Evolutionary conservation across 2,329 filamentous ascomycete species (phyloP).

Genomic region (Orbilia javanica): DNA sequence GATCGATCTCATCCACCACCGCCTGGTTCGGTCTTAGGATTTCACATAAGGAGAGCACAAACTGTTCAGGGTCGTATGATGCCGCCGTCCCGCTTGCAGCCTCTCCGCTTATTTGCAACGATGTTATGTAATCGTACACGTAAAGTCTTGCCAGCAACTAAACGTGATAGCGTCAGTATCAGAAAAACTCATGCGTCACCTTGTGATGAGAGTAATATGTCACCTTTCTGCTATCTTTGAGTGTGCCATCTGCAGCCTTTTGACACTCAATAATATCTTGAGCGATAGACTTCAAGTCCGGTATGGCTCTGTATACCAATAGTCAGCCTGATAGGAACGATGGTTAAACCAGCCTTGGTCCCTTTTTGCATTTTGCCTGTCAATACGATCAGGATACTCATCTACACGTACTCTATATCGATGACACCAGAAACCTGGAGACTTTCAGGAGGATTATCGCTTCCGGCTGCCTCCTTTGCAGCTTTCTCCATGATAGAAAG

Average conservation of each 20-base stretch:
- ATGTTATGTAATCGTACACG: conserved; percentile 34
- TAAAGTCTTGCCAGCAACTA: conserved; percentile 47
- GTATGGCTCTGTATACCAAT: conserved; percentile 8
- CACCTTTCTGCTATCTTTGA: conserved; percentile 43
- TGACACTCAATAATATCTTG: conserved; percentile 36
- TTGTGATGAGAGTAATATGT: background rate
- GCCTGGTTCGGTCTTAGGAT: conserved; percentile 15
- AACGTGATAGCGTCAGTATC: background rate
- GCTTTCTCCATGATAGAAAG: conserved; percentile 27
- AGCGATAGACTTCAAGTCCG: conserved; percentile 23
- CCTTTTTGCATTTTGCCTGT: background rate
- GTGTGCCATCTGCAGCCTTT: conserved; percentile 39
- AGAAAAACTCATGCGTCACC: background rate
- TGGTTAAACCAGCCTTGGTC: no score
- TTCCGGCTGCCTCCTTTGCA: conserved; percentile 25
- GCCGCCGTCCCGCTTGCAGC: background rate
- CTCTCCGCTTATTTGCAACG: conserved; percentile 1
- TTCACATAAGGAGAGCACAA: conserved; percentile 34
- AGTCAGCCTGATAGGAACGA: no score
- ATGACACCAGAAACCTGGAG: conserved; percentile 37
- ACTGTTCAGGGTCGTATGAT: background rate
- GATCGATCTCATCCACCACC: conserved; percentile 30
- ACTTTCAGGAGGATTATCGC: background rate
- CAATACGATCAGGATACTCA: background rate
- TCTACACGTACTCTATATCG: conserved; percentile 38